These are phyloP conservation scores for Pleurotus eryngii DNA, from an alignment of 768 basidiomycete species.

Conservation along the genomic window DNA sequence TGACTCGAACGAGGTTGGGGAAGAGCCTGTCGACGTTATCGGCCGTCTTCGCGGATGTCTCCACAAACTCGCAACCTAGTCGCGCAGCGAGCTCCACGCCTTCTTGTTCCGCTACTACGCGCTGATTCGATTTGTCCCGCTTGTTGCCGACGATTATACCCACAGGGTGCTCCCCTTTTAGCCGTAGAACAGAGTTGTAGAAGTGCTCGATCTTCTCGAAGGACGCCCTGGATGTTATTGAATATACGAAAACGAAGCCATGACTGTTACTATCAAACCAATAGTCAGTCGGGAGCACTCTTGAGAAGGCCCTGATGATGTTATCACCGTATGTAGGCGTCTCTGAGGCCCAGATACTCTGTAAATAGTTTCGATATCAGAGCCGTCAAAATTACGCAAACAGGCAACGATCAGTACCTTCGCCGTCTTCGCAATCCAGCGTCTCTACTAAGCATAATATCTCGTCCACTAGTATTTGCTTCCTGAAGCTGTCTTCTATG, in stretches of 20 bases:
- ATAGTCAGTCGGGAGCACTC: background rate
- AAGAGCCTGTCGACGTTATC: conserved; percentile 18
- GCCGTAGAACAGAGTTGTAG: conserved; percentile 20
- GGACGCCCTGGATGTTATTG: conserved; percentile 14
- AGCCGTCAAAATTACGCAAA: background rate
- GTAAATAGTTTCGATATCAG: background rate
- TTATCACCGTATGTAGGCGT: conserved; percentile 9
- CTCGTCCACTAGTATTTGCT: conserved; percentile 4
- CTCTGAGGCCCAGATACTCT: conserved; percentile 6
- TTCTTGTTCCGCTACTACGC: conserved; percentile 22
- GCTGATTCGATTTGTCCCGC: conserved; percentile 17
- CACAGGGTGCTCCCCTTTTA: conserved; percentile 13
- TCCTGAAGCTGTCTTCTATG: conserved; percentile 5
- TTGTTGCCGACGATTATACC: conserved; percentile 26
- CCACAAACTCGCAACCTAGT: conserved; percentile 24
- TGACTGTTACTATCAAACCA: conserved; percentile 1
- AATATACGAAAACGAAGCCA: conserved; percentile 6
- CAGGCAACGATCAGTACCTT: background rate
- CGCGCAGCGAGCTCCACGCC: conserved; percentile 20
- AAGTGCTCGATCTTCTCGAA: conserved; percentile 23
- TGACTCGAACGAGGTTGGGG: conserved; percentile 3
- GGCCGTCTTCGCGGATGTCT: conserved; percentile 26
- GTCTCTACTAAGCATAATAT: conserved; percentile 2
- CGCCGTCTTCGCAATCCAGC: conserved; percentile 7
- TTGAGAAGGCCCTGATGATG: background rate